Evolutionary conservation across 1,139 yeast genomes (phyloP).

Genomic region (Debaryomyces udenii): DNA sequence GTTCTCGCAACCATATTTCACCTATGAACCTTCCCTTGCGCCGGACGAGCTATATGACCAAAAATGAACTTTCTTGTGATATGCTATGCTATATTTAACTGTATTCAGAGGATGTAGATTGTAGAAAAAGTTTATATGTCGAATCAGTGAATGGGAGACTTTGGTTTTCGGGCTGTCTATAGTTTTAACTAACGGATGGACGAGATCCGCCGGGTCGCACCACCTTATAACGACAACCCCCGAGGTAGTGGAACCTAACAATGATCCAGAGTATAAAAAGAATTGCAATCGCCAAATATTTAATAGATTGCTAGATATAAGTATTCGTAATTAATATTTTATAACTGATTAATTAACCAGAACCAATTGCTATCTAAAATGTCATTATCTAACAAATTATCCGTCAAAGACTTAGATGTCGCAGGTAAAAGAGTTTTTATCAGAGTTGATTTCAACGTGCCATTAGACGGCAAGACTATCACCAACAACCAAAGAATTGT

Average conservation of each 20-base stretch:
- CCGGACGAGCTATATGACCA: no score
- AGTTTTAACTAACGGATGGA: slow-evolving; percentile 12
- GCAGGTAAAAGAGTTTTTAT: slow-evolving; percentile 90
- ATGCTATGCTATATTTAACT: no score
- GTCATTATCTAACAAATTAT: slow-evolving; percentile 91
- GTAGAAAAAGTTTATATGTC: neutral
- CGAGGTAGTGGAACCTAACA: slow-evolving; percentile 10
- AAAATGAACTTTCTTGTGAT: no score
- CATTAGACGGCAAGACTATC: slow-evolving; percentile 91
- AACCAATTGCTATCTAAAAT: slow-evolving; percentile 33
- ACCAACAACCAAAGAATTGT: slow-evolving; percentile 99
- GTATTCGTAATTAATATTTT: slow-evolving; percentile 4
- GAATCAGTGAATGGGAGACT: no score
- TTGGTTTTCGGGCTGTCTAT: no score
- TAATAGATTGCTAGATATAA: neutral
- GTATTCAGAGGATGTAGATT: no score
- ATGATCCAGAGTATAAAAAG: slow-evolving; percentile 6
- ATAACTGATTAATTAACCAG: slow-evolving; percentile 1
- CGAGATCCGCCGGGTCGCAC: slow-evolving; percentile 18
- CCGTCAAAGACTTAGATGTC: slow-evolving; percentile 86
- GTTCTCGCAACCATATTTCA: neutral
- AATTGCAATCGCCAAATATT: slow-evolving; percentile 1
- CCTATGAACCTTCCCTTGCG: slow-evolving; percentile 1
- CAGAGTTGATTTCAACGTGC: slow-evolving; percentile 97
- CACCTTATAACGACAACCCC: slow-evolving; percentile 1